These are phyloP conservation scores for Cyclostephanos tholiformis DNA, from an alignment of 108 stramenopile genomes.

Conservation along the genomic window DNA sequence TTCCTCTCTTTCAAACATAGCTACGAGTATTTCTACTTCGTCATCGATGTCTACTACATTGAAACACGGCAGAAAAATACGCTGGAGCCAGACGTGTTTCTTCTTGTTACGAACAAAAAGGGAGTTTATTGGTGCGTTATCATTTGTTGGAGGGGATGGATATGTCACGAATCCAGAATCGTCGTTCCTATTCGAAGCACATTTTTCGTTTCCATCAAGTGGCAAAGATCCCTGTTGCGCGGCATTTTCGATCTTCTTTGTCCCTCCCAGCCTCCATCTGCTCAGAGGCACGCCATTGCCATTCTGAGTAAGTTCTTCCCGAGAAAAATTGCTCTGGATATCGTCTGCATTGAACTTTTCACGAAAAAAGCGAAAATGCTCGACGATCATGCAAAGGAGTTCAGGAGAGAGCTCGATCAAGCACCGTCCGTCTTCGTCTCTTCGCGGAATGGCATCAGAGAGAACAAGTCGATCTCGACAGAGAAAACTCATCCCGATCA, in stretches of 20 bases:
- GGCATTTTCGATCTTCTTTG: background rate
- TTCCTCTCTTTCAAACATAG: slow-evolving; percentile 40
- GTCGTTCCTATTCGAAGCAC: background rate
- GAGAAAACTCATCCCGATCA: slow-evolving; percentile 48
- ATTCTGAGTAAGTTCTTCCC: slow-evolving; percentile 3
- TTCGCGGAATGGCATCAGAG: slow-evolving; percentile 17
- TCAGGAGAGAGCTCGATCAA: slow-evolving; percentile 26
- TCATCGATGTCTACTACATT: slow-evolving; percentile 12
- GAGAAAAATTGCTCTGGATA: slow-evolving; percentile 1
- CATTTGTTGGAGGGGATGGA: slow-evolving; percentile 14
- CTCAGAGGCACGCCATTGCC: background rate
- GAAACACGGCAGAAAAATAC: slow-evolving; percentile 37
- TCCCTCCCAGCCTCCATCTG: slow-evolving; percentile 5
- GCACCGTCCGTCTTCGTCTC: background rate
- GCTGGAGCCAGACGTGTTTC: slow-evolving; percentile 65
- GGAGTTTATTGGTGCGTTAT: slow-evolving; percentile 10
- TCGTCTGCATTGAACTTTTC: slow-evolving; percentile 5
- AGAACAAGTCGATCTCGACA: slow-evolving; percentile 33
- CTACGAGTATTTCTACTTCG: slow-evolving; percentile 37
- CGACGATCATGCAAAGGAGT: slow-evolving; percentile 36
- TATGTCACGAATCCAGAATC: background rate
- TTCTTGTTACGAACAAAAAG: slow-evolving; percentile 49
- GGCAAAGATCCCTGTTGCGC: slow-evolving; percentile 7
- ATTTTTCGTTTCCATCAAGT: background rate
- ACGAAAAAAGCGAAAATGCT: slow-evolving; percentile 26